Base-by-base conservation (phyloP, 768 basidiomycete genomes). In the Scleroderma bovista region DNA sequence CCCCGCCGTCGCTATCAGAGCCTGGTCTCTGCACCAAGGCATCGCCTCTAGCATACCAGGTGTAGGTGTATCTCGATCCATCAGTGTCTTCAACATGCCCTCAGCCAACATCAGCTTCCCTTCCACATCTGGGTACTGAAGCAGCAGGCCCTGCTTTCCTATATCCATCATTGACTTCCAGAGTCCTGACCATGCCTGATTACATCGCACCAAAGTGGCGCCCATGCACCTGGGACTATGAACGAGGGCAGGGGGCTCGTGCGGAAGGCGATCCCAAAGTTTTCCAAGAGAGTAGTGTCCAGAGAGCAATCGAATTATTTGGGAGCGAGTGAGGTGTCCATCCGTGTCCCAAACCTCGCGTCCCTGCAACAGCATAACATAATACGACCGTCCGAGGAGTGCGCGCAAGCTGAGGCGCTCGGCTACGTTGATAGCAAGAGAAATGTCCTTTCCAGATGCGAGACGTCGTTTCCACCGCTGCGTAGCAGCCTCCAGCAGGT, bases 311-410 rank as follows among this genome's bases (percentile, higher is more conserved):
- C 77, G 75, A 29, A 79, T 69, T 10, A 75, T 70, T 53, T 80
- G 78, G n/a, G 72, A 62, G 12, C 75, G 69, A 22, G 70, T 70
- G 32, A 81, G 65, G n/a, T 58, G 57, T n/a, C 62, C 55, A 47
- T 79, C 78, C 8, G 66, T 52, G 44, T 75, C 73, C 78, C 79
- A 80, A 20, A 63, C 62, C 23, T 74, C 67, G 34, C 73, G 69
- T 15, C 78, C 79, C 56, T 75, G 74, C 15, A 78, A 64, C 61
- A 80, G 68, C 72, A 79, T 75, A 36, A 72, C 66, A 48, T 77
- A 72, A 53, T 80, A 81, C 16, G 77, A 75, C 53, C 72, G 65
- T 12, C 76, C 78, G 52, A 75, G 69, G 17, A 80, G 68, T 22
- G 65, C 60, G 12, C 73, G 70, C 40, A 80, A 59, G 46, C 72